Base-by-base conservation (phyloP, 2,329 filamentous ascomycete genomes). In the Ophiocordyceps polyrhachis-furcata region DNA sequence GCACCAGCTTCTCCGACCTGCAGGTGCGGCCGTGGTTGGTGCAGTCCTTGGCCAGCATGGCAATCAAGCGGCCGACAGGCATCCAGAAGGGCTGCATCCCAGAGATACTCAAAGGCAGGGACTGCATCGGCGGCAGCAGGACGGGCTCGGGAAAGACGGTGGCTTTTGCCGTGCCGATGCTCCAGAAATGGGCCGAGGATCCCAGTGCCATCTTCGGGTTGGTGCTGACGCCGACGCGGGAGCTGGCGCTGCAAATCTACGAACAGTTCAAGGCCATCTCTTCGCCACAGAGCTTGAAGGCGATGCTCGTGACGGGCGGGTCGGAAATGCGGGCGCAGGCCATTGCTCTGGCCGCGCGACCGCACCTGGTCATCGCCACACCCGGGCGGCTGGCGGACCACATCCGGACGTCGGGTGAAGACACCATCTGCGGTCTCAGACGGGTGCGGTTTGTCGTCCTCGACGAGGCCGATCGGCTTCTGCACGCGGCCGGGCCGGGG, bases 81-180 rank as follows among this genome's bases (percentile, higher is more conserved):
- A 96, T 98, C 67, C 91, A 98, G 55, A 85, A 83, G 55, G 81
- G 79, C 44, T 93, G 85, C 58, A 96, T 98, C 55, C 88, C 89
- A 1, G 83, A 91, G 58, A 95, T 96, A 48, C 62, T 98, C 31
- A 81, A 85, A 53, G 91, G 91, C 6, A 74, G 83, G 53, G 88
- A 98, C 63, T 95, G 87, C 58, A 95, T 98, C 53, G 91, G 91
- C 57, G 88, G 88, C 35, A 93, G 85, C 57, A 74, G 87, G 49
- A 98, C 91, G 0, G 91, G 91, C 68, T 95, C 89, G 13, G 91
- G 91, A 64, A 98, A 98, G 67, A 98, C 91, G 4, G 80, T 96
- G 40, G 88, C 91, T 1, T 98, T 98, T 62, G 84, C 89, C 1
- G 86, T 88, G 11, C 91, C 91, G 0, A 93, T 98, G 48, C 67